Evolutionary conservation across 2,329 filamentous ascomycete species (phyloP), one percentile per base, ranked within the genome.

Genomic region (Cladobotryum mycophilum): DNA sequence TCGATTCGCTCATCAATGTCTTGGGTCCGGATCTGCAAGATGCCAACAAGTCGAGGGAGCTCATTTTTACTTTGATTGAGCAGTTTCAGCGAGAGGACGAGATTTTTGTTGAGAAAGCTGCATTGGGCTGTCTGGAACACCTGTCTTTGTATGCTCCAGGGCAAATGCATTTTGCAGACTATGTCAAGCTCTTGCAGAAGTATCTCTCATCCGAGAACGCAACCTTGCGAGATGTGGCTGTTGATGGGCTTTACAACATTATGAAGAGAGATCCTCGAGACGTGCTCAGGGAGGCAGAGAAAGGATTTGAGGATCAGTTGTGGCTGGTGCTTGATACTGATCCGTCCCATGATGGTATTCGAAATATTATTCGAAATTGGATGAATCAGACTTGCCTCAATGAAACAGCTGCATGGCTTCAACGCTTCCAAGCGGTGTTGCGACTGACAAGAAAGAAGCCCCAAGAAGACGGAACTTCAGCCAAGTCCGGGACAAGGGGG

Each of bases 1-100:
- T 96, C 30, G 91, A 97, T 67, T 93, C 91, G n/a, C 77, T 96
- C 20, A 90, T 99, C 70, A 97, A 97, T 59, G 93, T 99, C 9
- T 78, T 99, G 11, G 93, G 93, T 0, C 93, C 93, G 1, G 95
- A 99, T 68, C 73, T 99, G 18, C 93, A 97, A 67, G 93, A 97
- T 61, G 83, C 93, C 56, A 83, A 82, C 3, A 96, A 95, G 69
- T 88, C 89, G n/a, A 78, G 93, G 57, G 91, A 96, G 63, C 78
- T 99, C 48, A 93, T 97, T 46, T 78, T 97, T 54, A 93, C 85
- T 0, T 76, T 99, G 8, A 85, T 97, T 3, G 79, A 82, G 3
- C 86, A 95, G 57, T 93, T 97, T 61, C 84, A 88, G 55, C 76
- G 85, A 44, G 88, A 95, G 60, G 78, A 86, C 4, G 83, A 88